Evolutionary conservation across 768 basidiomycete genomes (phyloP), one percentile per base, ranked within the genome.

Genomic region (Cystofilobasidium ferigula): DNA sequence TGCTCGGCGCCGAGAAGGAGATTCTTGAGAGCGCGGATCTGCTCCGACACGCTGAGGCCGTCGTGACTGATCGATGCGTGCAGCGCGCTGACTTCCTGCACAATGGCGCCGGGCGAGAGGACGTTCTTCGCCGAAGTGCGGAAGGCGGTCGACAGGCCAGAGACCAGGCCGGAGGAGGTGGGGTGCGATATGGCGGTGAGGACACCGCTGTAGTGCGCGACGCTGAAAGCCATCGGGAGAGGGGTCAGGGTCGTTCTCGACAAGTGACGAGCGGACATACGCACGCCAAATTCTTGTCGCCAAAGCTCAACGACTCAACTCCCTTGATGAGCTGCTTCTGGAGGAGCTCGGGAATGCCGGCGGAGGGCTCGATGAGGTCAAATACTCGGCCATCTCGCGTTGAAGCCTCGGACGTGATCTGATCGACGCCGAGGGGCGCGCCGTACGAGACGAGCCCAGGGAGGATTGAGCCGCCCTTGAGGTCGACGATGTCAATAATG

Each of bases 181-280:
- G 89, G 89, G 0, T 84, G 81, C 0, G 81, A 79, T 18, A 91
- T 78, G 1, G 81, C 86, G 0, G 80, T 81, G 2, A 87, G 88
- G 3, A 92, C 85, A 3, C 89, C 89, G 12, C 79, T 76, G 26
- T 82, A 82, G 71, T 88, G 86, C 0, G 88, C 87, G 43, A 87
- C 78, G 35, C 88, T 89, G n/a, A n/a, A n/a, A n/a, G n/a, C n/a
- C n/a, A n/a, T n/a, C n/a, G n/a, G n/a, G n/a, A n/a, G n/a, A n/a
- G 58, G 43, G 42, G 30, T 30, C 22, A 16, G 14, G 38, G 57
- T 0, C 8, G 9, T 5, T 2, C 24, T 14, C 32, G 14, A 36
- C 4, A n/a, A 40, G 57, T 70, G 76, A 77, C 70, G 32, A 51
- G 16, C 30, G 18, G 32, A n/a, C 13, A 26, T 13, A 71, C 78